These are phyloP conservation scores for Bimuria novae-zelandiae DNA, from an alignment of 2,329 filamentous ascomycete species.

Conservation along the genomic window DNA sequence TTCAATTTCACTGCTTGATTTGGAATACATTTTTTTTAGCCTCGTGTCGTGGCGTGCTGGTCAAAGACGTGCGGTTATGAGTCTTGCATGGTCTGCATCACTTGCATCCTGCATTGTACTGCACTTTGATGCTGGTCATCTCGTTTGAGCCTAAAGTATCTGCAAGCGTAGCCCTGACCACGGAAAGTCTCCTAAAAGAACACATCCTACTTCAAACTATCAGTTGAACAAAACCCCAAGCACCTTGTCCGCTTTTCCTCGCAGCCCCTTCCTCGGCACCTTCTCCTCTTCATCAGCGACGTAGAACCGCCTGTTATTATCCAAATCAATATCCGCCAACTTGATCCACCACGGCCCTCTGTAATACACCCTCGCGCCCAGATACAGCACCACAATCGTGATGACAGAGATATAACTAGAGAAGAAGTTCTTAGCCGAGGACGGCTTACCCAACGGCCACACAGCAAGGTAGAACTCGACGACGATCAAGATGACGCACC, in stretches of 20 bases:
- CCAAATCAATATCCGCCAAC: conserved; percentile 41
- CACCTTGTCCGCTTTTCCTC: conserved; percentile 9
- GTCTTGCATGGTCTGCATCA: no score
- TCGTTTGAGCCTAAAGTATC: no score
- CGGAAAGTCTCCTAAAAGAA: no score
- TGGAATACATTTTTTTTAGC: no score
- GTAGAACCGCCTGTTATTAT: conserved; percentile 37
- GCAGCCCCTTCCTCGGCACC: conserved; percentile 13
- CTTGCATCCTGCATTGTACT: no score
- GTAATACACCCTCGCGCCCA: conserved; percentile 49
- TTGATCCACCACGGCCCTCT: conserved; percentile 45
- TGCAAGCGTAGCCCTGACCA: no score
- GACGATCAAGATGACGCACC: conserved; percentile 52
- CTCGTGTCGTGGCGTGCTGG: no score
- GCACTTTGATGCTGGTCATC: no score
- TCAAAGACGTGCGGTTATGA: no score
- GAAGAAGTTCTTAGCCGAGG: conserved; percentile 51
- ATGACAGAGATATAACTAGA: conserved; percentile 54
- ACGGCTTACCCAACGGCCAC: conserved; percentile 47
- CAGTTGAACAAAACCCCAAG: conserved; percentile 15
- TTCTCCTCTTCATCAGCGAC: conserved; percentile 17
- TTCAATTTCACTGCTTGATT: no score
- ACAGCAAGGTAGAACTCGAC: conserved; percentile 55
- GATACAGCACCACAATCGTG: conserved; percentile 49
- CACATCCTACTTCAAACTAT: background rate